Base-by-base conservation (phyloP, 2,329 filamentous ascomycete species). In the Colletotrichum aenigma region DNA sequence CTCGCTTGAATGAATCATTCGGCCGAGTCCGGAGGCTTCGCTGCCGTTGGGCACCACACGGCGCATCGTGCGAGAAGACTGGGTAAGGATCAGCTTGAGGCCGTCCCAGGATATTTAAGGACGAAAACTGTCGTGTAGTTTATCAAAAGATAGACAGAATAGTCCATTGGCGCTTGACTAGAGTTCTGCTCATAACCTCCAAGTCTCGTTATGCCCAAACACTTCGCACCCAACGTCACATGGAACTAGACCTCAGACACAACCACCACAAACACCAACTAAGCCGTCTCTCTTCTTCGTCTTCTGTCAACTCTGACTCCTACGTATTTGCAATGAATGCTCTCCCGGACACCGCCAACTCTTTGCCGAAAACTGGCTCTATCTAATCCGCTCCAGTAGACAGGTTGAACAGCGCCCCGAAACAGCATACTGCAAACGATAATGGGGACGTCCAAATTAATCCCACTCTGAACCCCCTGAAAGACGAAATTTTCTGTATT, bases 211-310 rank as follows among this genome's bases (percentile, higher is more conserved):
- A 43, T 1, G 9, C 16, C 2, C 8, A 43, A 43, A 43, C 9
- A 10, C 8, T 4, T 43, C 38, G 3, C 38, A 10, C 38, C 38
- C 38, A 3, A 10, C 3, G 18, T 10, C 18, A 43, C 36, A 43
- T 6, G 4, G 0, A 43, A 10, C 4, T 8, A 43, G 2, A 43
- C 0, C 4, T 43, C 38, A 43, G 4, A 10, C 2, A 43, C 16
- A 4, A n/a, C 38, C 38, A 43, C 16, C 38, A 43, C 16, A 10
- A 0, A 0, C 38, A 4, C 34, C 15, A 16, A 8, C 6, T 1
- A 0, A 43, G 38, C 38, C 18, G 18, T 1, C 18, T 0, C 4
- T 43, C 38, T 43, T 2, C 18, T 0, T 43, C 9, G 0, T 43
- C 38, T n/a, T 43, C 18, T 43, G 4, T 38, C n/a, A n/a, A n/a